A percentile compares a stretch with the other conserved stretches of the same genome.
These are phyloP conservation scores for Yamadazyma triangularis DNA, from an alignment of 1,139 yeast species.

Conservation along the genomic window DNA sequence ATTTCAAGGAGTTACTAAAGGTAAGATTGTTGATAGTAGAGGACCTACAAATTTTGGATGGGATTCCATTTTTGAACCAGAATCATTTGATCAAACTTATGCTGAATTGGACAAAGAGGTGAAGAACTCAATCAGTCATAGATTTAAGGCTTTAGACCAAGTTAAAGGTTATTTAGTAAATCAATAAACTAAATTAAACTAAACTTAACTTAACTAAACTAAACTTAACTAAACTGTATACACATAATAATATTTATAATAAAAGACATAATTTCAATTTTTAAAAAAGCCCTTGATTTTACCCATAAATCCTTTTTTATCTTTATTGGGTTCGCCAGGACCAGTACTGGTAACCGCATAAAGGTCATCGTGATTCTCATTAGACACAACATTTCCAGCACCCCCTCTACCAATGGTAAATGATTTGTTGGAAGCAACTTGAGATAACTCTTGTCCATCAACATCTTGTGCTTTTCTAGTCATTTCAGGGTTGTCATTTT, in stretches of 20 bases:
- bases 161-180: constrained; percentile 51
- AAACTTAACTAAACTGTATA: too few species aligned
- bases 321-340: constrained; percentile 7
- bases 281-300: constrained; percentile 29
- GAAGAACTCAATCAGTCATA: constrained; percentile 82
- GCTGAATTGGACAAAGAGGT: constrained; percentile 83
- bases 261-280: too few species aligned
- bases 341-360: constrained; percentile 25
- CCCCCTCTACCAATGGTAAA: constrained; percentile 46
- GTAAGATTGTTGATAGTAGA: constrained; percentile 70
- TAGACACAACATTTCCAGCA: constrained; percentile 42
- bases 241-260: too few species aligned
- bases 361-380: constrained; percentile 15
- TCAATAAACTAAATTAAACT: constrained; percentile 1
- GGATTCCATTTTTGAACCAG: constrained; percentile 88
- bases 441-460: constrained; percentile 37
- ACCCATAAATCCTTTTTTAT: constrained; percentile 26
- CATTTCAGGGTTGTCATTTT: constrained; percentile 55
- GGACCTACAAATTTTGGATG: constrained; percentile 88
- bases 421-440: constrained; percentile 36
- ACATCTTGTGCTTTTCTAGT: constrained; percentile 71
- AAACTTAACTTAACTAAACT: too few species aligned
- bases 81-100: constrained; percentile 65
- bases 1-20: constrained; percentile 83
- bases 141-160: constrained; percentile 76